phyloP scores from a whole-genome alignment of 78 protist genomes.

The Guillardia theta region DNA sequence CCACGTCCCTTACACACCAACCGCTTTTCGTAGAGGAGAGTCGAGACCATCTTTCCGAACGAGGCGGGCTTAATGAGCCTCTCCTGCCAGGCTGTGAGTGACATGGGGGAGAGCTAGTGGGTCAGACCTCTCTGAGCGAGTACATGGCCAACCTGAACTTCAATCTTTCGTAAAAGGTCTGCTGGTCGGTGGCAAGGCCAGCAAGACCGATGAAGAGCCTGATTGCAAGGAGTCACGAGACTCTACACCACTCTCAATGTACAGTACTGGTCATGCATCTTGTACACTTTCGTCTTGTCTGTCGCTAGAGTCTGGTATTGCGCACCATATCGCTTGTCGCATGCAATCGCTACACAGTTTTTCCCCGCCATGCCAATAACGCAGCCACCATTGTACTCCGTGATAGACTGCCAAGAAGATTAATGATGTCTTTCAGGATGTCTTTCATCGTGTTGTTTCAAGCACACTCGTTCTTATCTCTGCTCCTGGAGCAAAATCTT shows the following conservation, averaged over 20 bases:
- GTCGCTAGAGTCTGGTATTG: constrained; percentile 77
- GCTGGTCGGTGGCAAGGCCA: not conserved
- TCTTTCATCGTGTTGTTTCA: no score
- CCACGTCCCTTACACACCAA: not conserved
- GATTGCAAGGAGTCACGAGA: not conserved
- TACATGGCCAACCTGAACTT: constrained; percentile 77
- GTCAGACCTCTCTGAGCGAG: constrained; percentile 72
- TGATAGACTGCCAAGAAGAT: constrained; percentile 86
- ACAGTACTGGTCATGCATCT: constrained; percentile 63
- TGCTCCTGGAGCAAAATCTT: no score
- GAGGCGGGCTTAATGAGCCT: constrained; percentile 85
- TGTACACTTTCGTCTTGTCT: constrained; percentile 73
- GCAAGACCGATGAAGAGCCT: constrained; percentile 16
- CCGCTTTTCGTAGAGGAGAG: constrained; percentile 83
- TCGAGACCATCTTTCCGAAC: constrained; percentile 64
- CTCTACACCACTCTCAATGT: not conserved
- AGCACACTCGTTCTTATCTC: no score
- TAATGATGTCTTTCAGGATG: no score
- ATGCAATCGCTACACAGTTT: constrained; percentile 92
- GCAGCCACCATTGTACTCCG: constrained; percentile 94
- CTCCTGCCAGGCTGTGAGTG: constrained; percentile 47
- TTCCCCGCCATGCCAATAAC: constrained; percentile 90
- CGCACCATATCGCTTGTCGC: constrained; percentile 87
- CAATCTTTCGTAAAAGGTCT: constrained; percentile 57
- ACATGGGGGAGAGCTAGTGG: not conserved